Percentiles rank a stretch among this genome's conserved stretches.
Evolutionary conservation across 768 basidiomycete species (phyloP).

Genomic region (Russula abietina): DNA sequence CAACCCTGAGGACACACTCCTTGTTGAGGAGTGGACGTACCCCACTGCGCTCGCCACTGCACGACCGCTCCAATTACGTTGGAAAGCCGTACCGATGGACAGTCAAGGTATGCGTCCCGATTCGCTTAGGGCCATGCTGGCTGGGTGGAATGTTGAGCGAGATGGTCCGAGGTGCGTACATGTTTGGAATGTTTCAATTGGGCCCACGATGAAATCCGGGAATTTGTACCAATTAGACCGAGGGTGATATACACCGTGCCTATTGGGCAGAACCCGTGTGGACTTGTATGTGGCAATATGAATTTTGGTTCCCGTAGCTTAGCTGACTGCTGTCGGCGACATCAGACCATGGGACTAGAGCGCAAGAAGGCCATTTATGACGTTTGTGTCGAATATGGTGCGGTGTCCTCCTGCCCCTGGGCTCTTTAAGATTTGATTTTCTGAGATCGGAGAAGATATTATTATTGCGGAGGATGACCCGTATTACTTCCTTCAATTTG

Average conservation of each 20-base stretch:
- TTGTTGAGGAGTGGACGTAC: slow-evolving; percentile 72
- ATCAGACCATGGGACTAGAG: slow-evolving; percentile 50
- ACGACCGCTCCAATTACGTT: slow-evolving; percentile 33
- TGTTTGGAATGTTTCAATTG: not conserved
- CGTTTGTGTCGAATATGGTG: slow-evolving; percentile 77
- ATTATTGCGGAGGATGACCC: slow-evolving; percentile 84
- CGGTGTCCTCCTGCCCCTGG: slow-evolving; percentile 9
- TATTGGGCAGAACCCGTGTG: slow-evolving; percentile 82
- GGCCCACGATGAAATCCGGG: not conserved
- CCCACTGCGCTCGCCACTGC: slow-evolving; percentile 45
- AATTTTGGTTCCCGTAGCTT: not conserved
- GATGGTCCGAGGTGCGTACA: not conserved
- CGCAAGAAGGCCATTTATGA: slow-evolving; percentile 77
- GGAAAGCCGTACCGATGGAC: slow-evolving; percentile 63
- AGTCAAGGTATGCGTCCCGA: slow-evolving; percentile 61
- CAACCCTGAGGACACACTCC: slow-evolving; percentile 34
- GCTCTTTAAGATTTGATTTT: not conserved
- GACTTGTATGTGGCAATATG: slow-evolving; percentile 43
- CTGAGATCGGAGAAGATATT: slow-evolving; percentile 40
- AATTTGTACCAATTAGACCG: slow-evolving; percentile 38
- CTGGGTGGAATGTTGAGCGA: slow-evolving; percentile 53
- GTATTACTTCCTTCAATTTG: slow-evolving; percentile 53
- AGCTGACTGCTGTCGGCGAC: too few relatives aligned
- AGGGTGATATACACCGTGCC: slow-evolving; percentile 72
- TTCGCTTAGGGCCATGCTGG: slow-evolving; percentile 52